Base-by-base conservation (phyloP, 768 basidiomycete genomes). In the Cubamyces lactineus region DNA sequence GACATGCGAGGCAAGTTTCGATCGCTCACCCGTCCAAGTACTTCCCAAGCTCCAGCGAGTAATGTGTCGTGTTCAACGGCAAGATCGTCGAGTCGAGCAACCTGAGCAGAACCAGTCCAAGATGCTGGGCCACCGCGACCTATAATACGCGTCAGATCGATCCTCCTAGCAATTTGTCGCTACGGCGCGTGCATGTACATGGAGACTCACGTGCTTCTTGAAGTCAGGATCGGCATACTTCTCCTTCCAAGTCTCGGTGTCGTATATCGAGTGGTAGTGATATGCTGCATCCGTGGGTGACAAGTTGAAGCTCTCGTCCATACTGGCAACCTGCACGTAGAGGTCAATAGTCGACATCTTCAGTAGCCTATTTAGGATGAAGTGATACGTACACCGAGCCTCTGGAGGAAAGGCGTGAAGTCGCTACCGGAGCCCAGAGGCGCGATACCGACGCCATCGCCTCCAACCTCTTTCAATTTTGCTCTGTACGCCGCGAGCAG, bases 401-500 rank as follows among this genome's bases (percentile, higher is more conserved):
- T 79, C 73, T 98, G 92, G 67, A 98, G 75, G 79, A 98, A 97
- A 12, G 92, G 88, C 1, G 96, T 97, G 66, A 81, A 98, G 73
- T 98, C 96, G 60, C 91, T 93, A 23, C 93, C 93, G 53, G 88
- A 91, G 47, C 93, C 93, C n/a, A 94, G 76, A 15, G 91, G 83
- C 0, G 38, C 26, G 46, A 94, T 73, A 19, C 80, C 82, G 12
- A 76, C 51, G 2, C 62, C 64, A 67, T 56, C 54, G 50, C 48
- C 47, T n/a, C 43, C 71, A 5, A 70, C 61, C 1, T 66, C 34
- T 34, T 11, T n/a, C 24, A 49, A 7, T 24, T 19, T 69, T 38
- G 48, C 41, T 45, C 16, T 57, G 65, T 79, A 71, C 12, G 74
- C 69, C 24, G 77, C 71, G 66, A 82, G 82, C 58, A 78, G 79